phyloP scores from a whole-genome alignment of 139 green algal species.

The Tetraselmis striata region DNA sequence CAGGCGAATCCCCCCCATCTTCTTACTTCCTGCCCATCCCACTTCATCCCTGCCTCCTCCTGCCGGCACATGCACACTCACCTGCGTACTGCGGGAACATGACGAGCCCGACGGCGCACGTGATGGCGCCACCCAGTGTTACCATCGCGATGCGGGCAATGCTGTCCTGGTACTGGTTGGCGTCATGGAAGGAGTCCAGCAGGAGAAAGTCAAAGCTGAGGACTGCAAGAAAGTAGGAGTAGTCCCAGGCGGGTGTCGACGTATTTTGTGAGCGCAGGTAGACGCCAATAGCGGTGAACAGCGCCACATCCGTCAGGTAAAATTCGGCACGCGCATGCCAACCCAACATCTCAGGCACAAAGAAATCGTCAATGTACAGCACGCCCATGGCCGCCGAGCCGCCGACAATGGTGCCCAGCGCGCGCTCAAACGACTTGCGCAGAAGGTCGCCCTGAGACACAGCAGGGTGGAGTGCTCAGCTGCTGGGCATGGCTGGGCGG shows the following conservation, averaged over 20 bases:
- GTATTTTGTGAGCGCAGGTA: constrained; percentile 2
- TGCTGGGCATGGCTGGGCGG: no score
- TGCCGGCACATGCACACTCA: no score
- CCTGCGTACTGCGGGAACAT: constrained; percentile 4
- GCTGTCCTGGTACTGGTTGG: constrained; percentile 2
- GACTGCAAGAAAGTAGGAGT: constrained; percentile 9
- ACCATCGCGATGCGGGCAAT: not conserved
- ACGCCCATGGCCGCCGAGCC: not conserved
- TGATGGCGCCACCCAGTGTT: not conserved
- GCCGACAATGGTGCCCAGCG: constrained; percentile 5
- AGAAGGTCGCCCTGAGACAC: constrained; percentile 4
- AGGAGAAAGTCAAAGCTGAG: constrained; percentile 11
- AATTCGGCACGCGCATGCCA: constrained; percentile 2
- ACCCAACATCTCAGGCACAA: constrained; percentile 3
- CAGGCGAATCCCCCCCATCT: no score
- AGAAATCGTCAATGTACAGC: constrained; percentile 6
- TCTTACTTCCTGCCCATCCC: no score
- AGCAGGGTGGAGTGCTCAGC: no score
- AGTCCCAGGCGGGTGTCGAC: not conserved
- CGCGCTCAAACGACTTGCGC: constrained; percentile 6
- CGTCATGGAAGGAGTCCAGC: not conserved
- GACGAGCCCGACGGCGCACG: not conserved
- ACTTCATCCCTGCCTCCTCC: no score
- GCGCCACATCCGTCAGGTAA: not conserved
- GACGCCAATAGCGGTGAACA: constrained; percentile 1